These are phyloP conservation scores for Lepraria neglecta DNA, from an alignment of 495 filamentous ascomycete species.

Conservation along the genomic window DNA sequence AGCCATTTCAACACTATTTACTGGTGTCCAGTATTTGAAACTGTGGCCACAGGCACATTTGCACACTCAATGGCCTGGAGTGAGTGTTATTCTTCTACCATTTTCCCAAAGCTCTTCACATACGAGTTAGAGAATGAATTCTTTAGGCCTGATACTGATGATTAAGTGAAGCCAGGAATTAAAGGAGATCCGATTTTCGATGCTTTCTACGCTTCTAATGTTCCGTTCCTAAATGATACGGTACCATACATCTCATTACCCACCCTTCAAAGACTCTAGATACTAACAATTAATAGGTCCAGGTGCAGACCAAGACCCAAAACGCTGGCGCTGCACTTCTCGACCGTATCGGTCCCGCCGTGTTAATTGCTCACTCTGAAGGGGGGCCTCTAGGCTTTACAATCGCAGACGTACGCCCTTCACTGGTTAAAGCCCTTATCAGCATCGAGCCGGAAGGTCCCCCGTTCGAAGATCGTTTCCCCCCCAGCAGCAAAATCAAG, in stretches of 20 bases:
- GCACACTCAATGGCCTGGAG: slow-evolving; percentile 53
- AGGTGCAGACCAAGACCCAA: too few species aligned
- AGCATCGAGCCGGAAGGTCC: slow-evolving; percentile 29
- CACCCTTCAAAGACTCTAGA: too few species aligned
- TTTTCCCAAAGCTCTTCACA: not conserved
- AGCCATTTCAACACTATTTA: not conserved
- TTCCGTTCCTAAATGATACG: slow-evolving; percentile 20
- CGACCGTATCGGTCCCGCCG: slow-evolving; percentile 31
- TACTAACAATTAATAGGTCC: too few species aligned
- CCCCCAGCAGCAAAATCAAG: not conserved
- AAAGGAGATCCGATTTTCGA: slow-evolving; percentile 48
- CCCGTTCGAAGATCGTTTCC: slow-evolving; percentile 5
- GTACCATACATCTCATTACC: too few species aligned
- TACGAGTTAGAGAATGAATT: too few species aligned
- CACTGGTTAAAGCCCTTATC: slow-evolving; percentile 30
- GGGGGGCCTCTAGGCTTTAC: slow-evolving; percentile 33
- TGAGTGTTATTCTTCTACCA: not conserved
- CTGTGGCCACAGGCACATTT: slow-evolving; percentile 43
- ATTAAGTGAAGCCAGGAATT: slow-evolving; percentile 29
- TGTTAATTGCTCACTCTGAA: slow-evolving; percentile 33
- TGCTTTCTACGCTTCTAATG: slow-evolving; percentile 34
- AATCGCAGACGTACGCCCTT: slow-evolving; percentile 31
- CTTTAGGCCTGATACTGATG: too few species aligned
- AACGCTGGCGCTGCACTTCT: slow-evolving; percentile 33
- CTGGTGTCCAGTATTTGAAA: too few species aligned